Base-by-base conservation (phyloP, 495 filamentous ascomycete genomes). In the Bathelium albidoporum region DNA sequence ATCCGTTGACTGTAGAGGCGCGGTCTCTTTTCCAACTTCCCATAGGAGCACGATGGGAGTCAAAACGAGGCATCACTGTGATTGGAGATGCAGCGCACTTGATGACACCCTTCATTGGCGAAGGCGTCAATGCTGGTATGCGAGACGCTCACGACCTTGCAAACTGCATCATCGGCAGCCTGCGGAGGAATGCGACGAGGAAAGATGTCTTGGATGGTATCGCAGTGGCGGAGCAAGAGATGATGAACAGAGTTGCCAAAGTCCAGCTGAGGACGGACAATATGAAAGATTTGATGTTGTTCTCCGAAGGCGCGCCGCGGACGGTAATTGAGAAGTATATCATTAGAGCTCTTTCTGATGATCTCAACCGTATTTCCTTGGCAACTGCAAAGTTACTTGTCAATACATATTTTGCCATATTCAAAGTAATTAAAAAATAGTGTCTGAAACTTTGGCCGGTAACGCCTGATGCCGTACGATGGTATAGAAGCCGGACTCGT, bases 71-170 rank as follows among this genome's bases (percentile, higher is more conserved):
- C 26, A 71, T 80, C 7, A 82, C 83, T 4, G 68, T 86, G 7
- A 72, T 85, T 36, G 84, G 84, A 4, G 84, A 86, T 70, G 80
- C 84, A 9, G 84, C 84, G 12, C 81, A 86, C 65, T 64, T 85
- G 5, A 84, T 84, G 82, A 79, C 78, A 7, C 82, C 82, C 0
- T 83, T 80, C 66, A 80, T 79, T 1, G 84, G 84, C 12, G 81
- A 79, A 14, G 84, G 84, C 2, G 81, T 85, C 26, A 85, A 87
- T 61, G 65, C 80, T 2, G 83, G 80, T 0, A 77, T 87, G 72
- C 70, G 73, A 58, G 84, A 87, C 67, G 79, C 85, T 10, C 65
- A 83, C 71, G 70, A 82, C 59, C 74, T 87, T 41, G 36, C 36
- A 16, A 16, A 7, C 16, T 41, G 36, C 36, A 41, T 41, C 16